These are phyloP conservation scores for Melanogaster broomeanus DNA, from an alignment of 768 basidiomycete species.

Conservation along the genomic window DNA sequence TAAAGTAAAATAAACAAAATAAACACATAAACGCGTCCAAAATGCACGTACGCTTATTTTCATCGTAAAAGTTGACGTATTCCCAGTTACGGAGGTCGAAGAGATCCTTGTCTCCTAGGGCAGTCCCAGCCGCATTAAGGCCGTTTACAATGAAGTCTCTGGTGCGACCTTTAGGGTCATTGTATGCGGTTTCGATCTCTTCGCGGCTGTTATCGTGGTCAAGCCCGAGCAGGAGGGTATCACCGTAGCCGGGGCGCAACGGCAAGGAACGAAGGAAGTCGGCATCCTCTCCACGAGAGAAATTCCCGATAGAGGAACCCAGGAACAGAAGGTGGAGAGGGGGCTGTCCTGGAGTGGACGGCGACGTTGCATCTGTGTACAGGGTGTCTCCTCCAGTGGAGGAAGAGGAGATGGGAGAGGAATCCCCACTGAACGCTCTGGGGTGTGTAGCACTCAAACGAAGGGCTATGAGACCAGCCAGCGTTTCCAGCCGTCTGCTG, in stretches of 20 bases:
- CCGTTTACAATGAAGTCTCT: conserved; percentile 86
- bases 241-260: conserved; percentile 68
- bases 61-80: conserved; percentile 64
- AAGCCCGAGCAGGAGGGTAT: conserved; percentile 88
- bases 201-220: conserved; percentile 76
- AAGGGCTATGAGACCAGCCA: neutral
- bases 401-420: conserved; percentile 41
- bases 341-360: conserved; percentile 50
- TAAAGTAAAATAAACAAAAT: neutral
- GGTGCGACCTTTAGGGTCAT: conserved; percentile 76
- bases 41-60: conserved; percentile 43
- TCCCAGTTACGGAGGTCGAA: conserved; percentile 75
- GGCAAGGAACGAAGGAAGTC: conserved; percentile 80
- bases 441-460: conserved; percentile 9
- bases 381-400: conserved; percentile 20
- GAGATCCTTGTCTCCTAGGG: conserved; percentile 64
- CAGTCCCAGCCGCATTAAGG: conserved; percentile 63
- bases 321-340: conserved; percentile 88
- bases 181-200: conserved; percentile 85
- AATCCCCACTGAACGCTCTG: conserved; percentile 23
- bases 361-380: conserved; percentile 17
- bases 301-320: conserved; percentile 93
- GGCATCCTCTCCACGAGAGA: conserved; percentile 65
- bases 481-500: conserved; percentile 5
- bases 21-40: neutral